These are phyloP conservation scores for Carex pumila DNA, from an alignment of 176 grass and related monocot species.

Conservation along the genomic window DNA sequence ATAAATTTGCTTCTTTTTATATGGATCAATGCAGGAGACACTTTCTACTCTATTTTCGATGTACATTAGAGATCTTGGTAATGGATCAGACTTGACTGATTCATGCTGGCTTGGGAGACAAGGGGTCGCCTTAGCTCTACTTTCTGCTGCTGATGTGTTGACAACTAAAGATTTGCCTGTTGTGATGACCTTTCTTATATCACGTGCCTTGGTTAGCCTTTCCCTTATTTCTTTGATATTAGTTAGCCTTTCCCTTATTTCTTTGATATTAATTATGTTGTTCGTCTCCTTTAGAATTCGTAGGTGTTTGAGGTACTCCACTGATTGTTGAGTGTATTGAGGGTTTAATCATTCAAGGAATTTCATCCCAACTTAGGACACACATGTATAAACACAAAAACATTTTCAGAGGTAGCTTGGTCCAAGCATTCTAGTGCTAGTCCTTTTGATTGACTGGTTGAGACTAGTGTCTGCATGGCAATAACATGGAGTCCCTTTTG, in stretches of 20 bases:
- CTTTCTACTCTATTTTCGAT: constrained; percentile 79
- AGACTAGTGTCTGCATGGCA: background rate
- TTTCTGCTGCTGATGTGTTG: constrained; percentile 84
- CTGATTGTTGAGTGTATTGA: background rate
- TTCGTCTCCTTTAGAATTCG: background rate
- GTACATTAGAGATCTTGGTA: constrained; percentile 68
- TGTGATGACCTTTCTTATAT: constrained; percentile 98
- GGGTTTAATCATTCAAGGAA: background rate
- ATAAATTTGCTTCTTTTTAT: background rate
- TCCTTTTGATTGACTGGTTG: background rate
- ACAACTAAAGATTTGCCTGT: constrained; percentile 87
- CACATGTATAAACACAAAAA: background rate
- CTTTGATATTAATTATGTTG: background rate
- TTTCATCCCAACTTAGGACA: background rate
- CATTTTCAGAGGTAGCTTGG: background rate
- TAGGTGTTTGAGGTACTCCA: background rate
- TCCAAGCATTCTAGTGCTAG: background rate
- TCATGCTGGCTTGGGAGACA: constrained; percentile 78
- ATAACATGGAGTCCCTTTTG: background rate
- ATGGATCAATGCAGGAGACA: constrained; percentile 52
- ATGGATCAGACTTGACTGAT: constrained; percentile 52
- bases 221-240: background rate
- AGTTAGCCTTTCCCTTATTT: background rate
- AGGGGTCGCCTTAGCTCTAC: constrained; percentile 86
- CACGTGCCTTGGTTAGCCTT: constrained; percentile 61